Evolutionary conservation across 345 rosid genomes (phyloP), one percentile per base, ranked within the genome.

Genomic region (Arabidopsis arenosa): DNA sequence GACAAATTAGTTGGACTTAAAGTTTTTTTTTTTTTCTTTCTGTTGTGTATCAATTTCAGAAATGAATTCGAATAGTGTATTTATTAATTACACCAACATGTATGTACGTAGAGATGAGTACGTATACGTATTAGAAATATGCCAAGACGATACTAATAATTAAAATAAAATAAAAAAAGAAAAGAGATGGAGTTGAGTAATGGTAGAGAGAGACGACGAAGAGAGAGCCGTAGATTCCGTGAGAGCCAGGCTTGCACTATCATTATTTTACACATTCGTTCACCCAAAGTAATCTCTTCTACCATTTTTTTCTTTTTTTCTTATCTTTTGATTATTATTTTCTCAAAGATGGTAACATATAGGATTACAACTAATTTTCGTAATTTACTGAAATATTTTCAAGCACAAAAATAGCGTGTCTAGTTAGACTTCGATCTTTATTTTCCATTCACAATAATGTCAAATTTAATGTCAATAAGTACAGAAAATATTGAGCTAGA

Each of bases 201-300:
- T 78, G 68, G 80, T 77, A 60, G 80, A 55, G 53, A 60, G 53
- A 80, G 75, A 78, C 32, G 71, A 49, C 37, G 47, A 60, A 72
- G 73, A 26, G 66, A 59, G 81, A 82, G 71, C 82, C 81, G 83
- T 79, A 68, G 85, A 84, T 73, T 83, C 85, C 83, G 81, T 75
- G 85, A 78, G 72, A 75, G 82, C 77, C 86, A 83, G 84, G 70
- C 91, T 85, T 87, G 84, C 87, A 81, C 80, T 76, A 14, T 70
- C 75, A 62, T 79, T 70, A 10, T 17, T 53, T 51, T 30, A 62
- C 66, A 71, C 61, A 12, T 53, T 36, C 41, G 45, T 53, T 51
- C 59, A 15, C 57, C 56, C 67, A 53, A 70, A 70, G 44, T 63
- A 11, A 62, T 57, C 66, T 77, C 58, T 57, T 48, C 47, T 59